phyloP scores from a whole-genome alignment of 164 flowering plant genomes.

The Stephania cephalantha region DNA sequence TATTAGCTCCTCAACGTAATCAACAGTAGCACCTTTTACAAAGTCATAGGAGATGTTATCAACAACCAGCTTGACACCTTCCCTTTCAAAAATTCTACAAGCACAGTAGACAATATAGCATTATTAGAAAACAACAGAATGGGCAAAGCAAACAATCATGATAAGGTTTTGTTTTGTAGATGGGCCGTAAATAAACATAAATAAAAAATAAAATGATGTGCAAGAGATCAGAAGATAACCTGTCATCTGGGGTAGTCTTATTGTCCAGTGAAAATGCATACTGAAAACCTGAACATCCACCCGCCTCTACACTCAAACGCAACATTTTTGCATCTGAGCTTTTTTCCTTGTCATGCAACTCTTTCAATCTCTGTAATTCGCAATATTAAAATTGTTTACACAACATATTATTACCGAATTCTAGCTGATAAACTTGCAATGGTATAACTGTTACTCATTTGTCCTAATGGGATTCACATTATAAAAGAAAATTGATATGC shows the following conservation, averaged over 20 bases:
- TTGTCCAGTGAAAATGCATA: constrained; percentile 72
- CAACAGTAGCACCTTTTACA: constrained; percentile 94
- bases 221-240: constrained; percentile 29
- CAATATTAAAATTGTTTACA: background rate
- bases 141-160: background rate
- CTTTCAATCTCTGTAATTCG: constrained; percentile 71
- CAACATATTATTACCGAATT: background rate
- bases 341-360: constrained; percentile 59
- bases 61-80: constrained; percentile 85
- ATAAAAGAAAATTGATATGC: too few relatives aligned
- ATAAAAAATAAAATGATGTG: background rate
- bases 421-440: too few relatives aligned
- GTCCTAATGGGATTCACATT: too few relatives aligned
- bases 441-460: too few relatives aligned
- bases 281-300: constrained; percentile 98
- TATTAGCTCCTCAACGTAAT: constrained; percentile 84
- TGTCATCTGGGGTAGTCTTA: constrained; percentile 68
- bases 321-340: constrained; percentile 48
- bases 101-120: background rate
- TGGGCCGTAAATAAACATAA: background rate
- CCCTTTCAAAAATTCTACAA: constrained; percentile 72
- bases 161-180: background rate
- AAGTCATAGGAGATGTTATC: constrained; percentile 82
- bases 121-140: background rate
- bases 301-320: constrained; percentile 86